Evolutionary conservation across 1,284 basidiomycete species (phyloP).

Genomic region (Ustilago xerochloae): DNA sequence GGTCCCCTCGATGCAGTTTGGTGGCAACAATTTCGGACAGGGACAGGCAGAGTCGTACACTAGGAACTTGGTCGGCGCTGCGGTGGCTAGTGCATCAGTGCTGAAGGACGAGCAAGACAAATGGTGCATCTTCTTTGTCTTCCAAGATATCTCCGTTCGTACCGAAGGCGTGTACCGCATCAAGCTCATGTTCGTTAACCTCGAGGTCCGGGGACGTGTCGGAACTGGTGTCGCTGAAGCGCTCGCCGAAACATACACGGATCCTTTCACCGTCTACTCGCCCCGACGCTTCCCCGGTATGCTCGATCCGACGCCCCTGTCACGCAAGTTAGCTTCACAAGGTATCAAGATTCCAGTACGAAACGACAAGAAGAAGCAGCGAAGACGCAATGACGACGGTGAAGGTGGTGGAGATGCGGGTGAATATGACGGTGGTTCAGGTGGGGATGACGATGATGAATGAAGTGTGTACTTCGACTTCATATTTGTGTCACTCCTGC

Average conservation of each 20-base stretch:
- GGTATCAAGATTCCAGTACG: constrained; percentile 63
- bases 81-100: constrained; percentile 61
- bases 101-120: constrained; percentile 59
- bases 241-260: constrained; percentile 60
- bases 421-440: constrained; percentile 42
- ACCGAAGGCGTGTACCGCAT: constrained; percentile 62
- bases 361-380: constrained; percentile 60
- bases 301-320: constrained; percentile 59
- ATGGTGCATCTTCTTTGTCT: constrained; percentile 62
- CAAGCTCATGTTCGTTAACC: constrained; percentile 60
- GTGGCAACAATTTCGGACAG: constrained; percentile 24
- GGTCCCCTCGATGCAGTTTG: constrained; percentile 12
- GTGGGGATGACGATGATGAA: constrained; percentile 47
- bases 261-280: constrained; percentile 61
- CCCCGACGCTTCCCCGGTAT: constrained; percentile 62
- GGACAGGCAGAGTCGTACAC: constrained; percentile 52
- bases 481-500: too few species aligned
- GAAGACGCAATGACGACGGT: constrained; percentile 27
- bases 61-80: constrained; percentile 59
- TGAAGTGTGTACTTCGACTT: too few species aligned
- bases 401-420: constrained; percentile 24
- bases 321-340: constrained; percentile 60
- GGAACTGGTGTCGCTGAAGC: constrained; percentile 54
- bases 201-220: constrained; percentile 54
- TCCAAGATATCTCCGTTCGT: constrained; percentile 61